Evolutionary conservation across 208 protist genomes (phyloP).

Genomic region (Acanthamoeba divionensis): DNA sequence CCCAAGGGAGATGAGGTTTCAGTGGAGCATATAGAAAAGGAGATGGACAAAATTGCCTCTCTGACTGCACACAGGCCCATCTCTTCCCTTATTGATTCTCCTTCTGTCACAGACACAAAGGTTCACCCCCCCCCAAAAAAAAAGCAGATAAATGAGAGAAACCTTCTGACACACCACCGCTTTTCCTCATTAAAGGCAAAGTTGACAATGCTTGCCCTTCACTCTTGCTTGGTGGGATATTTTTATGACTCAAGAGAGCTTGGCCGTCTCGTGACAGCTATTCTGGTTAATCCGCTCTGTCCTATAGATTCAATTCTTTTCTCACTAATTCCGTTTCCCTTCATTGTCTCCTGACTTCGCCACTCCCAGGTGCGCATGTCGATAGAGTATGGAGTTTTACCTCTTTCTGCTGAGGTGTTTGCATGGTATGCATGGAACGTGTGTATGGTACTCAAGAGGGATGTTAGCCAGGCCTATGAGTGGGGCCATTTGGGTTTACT

Average conservation of each 20-base stretch:
- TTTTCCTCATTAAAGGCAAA: neutral
- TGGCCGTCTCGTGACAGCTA: too few species aligned
- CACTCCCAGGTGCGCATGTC: neutral
- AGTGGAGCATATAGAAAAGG: too few species aligned
- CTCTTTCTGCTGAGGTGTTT: neutral
- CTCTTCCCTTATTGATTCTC: too few species aligned
- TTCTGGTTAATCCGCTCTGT: neutral
- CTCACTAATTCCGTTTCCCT: neutral
- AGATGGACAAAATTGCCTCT: too few species aligned
- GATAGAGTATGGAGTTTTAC: neutral
- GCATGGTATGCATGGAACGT: slow-evolving; percentile 27
- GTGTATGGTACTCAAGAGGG: neutral
- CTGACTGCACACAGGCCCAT: too few species aligned
- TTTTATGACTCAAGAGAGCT: too few species aligned
- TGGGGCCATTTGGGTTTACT: slow-evolving; percentile 33
- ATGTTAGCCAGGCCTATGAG: neutral
- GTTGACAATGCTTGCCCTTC: neutral
- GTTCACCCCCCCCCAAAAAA: too few species aligned
- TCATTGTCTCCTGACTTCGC: neutral
- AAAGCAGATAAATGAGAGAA: too few species aligned
- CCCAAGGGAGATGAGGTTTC: too few species aligned
- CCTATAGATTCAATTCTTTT: neutral
- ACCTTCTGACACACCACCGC: too few species aligned
- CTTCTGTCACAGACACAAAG: too few species aligned
- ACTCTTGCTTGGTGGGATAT: neutral